Base-by-base conservation (phyloP, 805 yeast genomes). In the Tanozyma kutaoensis region DNA sequence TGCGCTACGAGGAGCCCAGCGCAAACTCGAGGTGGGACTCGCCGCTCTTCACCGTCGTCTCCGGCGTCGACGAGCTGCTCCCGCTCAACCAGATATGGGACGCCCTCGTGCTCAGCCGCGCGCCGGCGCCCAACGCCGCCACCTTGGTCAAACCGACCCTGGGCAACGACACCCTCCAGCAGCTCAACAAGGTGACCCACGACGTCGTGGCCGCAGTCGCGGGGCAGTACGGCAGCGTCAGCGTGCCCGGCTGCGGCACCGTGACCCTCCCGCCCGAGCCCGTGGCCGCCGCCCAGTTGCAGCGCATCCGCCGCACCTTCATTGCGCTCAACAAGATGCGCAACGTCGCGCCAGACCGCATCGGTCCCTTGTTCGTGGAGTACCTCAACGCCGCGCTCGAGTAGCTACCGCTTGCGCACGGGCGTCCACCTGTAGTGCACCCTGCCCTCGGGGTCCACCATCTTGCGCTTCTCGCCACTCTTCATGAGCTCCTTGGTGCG, bases 1-100 rank as follows among this genome's bases (percentile, higher is more conserved):
- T 85, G 72, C 53, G 98, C 32, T 91, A 76, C 45, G 98, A 91
- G 51, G 98, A 91, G 47, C 98, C 98, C 1, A 78, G 82, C 45
- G 72, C 74, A 18, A 69, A 70, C 42, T 70, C 76, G 15, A 57
- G 95, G 33, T 91, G 98, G 98, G 98, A 91, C 45, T 72, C 93
- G 4, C 98, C 98, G 5, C 55, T 88, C 34, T 75, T 85, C 44
- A 72, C 82, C 0, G 51, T 86, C 1, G 66, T 73, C 3, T 66
- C 58, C 40, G 72, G 67, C 26, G 41, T 48, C 23, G 50, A 45
- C 9, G 57, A 56, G 11, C 52, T 50, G 3, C 43, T 76, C 15
- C 80, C 85, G 0, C 48, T 76, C 13, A 77, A 76, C 2, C 79
- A 72, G 12, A 65, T 91, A 2, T 74, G 77, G 74, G 64, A 64